Conservation (phyloP, 371 early-diverging fungal species). For the Mortierella sp. region DNA sequence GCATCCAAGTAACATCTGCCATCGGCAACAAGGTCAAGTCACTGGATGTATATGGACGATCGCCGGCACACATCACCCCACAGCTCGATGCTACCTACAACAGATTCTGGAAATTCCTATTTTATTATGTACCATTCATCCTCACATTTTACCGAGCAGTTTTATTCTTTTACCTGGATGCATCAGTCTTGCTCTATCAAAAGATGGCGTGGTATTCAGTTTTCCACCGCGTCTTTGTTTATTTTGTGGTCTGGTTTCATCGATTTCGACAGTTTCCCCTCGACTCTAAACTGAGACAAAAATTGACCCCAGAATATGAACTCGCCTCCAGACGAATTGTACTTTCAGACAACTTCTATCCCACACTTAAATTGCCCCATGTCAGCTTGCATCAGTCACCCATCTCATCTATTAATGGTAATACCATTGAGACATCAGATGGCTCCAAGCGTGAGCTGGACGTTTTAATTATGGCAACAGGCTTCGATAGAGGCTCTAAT, state of each 20-base stretch:
- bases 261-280: conserved; percentile 45
- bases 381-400: conserved; percentile 60
- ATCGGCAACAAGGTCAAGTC: conserved; percentile 59
- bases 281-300: conserved; percentile 55
- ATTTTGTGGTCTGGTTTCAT: conserved; percentile 28
- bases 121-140: conserved; percentile 60
- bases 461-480: conserved; percentile 73
- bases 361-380: conserved; percentile 61
- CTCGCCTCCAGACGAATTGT: conserved; percentile 72
- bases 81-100: conserved; percentile 45
- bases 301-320: conserved; percentile 62
- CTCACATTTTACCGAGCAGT: too few relatives aligned
- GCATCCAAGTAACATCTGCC: conserved; percentile 66
- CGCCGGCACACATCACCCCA: conserved; percentile 63
- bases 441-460: conserved; percentile 64
- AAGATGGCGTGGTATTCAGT: too few relatives aligned
- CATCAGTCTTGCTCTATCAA: too few relatives aligned
- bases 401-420: conserved; percentile 59
- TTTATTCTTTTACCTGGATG: too few relatives aligned
- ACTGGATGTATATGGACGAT: conserved; percentile 68
- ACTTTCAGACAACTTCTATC: conserved; percentile 63
- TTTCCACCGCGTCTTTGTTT: too few relatives aligned
- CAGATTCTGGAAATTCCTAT: conserved; percentile 46
- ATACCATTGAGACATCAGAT: conserved; percentile 57
- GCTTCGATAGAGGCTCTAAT: conserved; percentile 56